Evolutionary conservation across 2,329 filamentous ascomycete species (phyloP), one percentile per base, ranked within the genome.

Genomic region (Epichloe festucae): DNA sequence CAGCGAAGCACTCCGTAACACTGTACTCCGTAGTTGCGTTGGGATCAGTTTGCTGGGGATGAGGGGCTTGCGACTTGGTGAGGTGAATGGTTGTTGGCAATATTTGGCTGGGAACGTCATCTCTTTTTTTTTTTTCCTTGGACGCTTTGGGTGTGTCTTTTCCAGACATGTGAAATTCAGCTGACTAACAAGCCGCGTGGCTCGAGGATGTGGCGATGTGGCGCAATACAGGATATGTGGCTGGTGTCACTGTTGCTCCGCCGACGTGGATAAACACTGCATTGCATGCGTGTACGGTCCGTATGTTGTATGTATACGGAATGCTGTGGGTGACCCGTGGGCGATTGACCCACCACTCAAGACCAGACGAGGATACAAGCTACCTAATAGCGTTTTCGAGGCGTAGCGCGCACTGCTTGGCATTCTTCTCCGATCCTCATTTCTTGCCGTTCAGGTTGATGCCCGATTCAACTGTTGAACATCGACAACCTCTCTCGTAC

Each of bases 191-290:
- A 43, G 46, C 23, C 15, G 2, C n/a, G 21, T 4, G 38, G 21
- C 35, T n/a, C 11, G 10, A 8, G 5, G 14, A 4, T 38, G 31
- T 35, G 46, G 23, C n/a, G 36, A 4, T 44, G 38, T 35, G 38
- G 31, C 45, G 34, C 35, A 34, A 5, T 12, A 4, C 1, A 19
- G 39, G 10, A 43, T 2, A 31, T 46, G 52, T 50, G 50, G 53
- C 48, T 38, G 35, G 35, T 38, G 35, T 19, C 5, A 31, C 8
- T 21, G 51, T 56, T 55, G 49, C 51, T 53, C 51, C 47, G 40
- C 41, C 53, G 36, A 56, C 50, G 1, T n/a, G 34, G 52, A 51
- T 52, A 56, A 55, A 55, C 53, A 54, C 15, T 14, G 35, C 17
- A 19, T 17, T 34, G n/a, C 4, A 5, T 31, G 8, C 27, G 8